phyloP scores from a whole-genome alignment of 352 stramenopile species.

The Globisporangium uncinulatum region DNA sequence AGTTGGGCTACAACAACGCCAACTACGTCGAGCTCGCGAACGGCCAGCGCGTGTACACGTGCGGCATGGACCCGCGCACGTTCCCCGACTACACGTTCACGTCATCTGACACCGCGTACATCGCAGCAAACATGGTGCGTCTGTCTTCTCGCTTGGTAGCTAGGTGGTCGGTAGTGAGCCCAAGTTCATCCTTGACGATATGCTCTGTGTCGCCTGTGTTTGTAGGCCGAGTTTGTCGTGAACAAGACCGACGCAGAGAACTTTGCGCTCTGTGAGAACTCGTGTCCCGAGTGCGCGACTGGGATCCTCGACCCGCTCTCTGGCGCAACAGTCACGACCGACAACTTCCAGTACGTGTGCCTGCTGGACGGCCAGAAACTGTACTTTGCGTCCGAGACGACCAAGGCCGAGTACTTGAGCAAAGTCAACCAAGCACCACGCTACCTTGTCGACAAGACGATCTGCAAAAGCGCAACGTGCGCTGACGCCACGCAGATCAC shows the following conservation, averaged over 20 bases:
- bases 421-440: conserved; percentile 49
- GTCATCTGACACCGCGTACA: conserved; percentile 65
- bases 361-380: conserved; percentile 77
- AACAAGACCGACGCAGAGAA: conserved; percentile 37
- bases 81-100: conserved; percentile 44
- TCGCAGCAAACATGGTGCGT: conserved; percentile 72
- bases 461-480: conserved; percentile 52
- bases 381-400: conserved; percentile 71
- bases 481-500: conserved; percentile 56
- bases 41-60: conserved; percentile 69
- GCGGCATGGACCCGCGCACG: conserved; percentile 54
- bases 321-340: conserved; percentile 38
- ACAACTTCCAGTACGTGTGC: conserved; percentile 72
- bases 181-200: too few species aligned
- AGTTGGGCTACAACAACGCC: conserved; percentile 44
- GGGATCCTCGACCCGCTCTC: conserved; percentile 59
- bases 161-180: neutral
- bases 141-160: neutral
- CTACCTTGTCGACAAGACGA: conserved; percentile 42
- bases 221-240: conserved; percentile 39
- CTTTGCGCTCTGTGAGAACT: conserved; percentile 27
- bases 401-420: conserved; percentile 55
- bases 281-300: conserved; percentile 37
- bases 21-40: conserved; percentile 62
- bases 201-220: too few species aligned